Percentiles rank a stretch among this genome's conserved stretches.
Conservation (phyloP, 352 stramenopile species). For the Phytophthora meadii region DNA sequence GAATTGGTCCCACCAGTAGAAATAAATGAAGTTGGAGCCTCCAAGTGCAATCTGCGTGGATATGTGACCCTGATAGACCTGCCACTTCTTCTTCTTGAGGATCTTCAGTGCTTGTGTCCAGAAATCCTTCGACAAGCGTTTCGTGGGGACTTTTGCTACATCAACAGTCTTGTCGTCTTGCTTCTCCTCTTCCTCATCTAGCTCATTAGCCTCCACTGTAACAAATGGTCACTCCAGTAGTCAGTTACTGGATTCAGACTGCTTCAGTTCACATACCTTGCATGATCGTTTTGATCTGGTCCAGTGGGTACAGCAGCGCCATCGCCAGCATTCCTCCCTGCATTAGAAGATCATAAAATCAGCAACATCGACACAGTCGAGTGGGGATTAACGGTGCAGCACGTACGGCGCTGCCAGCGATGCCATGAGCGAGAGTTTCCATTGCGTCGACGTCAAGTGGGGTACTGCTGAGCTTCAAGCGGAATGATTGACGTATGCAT, state of each 20-base stretch:
- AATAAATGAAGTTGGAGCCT: conserved; percentile 90
- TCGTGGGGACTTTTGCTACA: conserved; percentile 2
- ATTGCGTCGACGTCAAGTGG: conserved; percentile 32
- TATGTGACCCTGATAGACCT: conserved; percentile 80
- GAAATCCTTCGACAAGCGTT: conserved; percentile 40
- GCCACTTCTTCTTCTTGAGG: conserved; percentile 70
- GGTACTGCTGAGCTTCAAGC: conserved; percentile 22
- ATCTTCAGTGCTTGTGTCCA: conserved; percentile 53
- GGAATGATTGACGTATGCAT: conserved; percentile 23
- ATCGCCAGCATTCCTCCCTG: conserved; percentile 80
- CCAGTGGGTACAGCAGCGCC: conserved; percentile 82
- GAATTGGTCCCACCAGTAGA: conserved; percentile 69
- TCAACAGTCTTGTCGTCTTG: conserved; percentile 14
- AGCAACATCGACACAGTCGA: not conserved
- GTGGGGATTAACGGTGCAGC: not conserved
- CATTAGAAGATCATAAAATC: conserved; percentile 1
- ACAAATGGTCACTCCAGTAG: conserved; percentile 1
- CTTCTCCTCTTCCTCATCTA: conserved; percentile 19
- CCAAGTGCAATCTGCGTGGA: conserved; percentile 80
- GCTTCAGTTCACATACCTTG: conserved; percentile 48
- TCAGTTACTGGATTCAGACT: not conserved
- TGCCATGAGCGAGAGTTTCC: conserved; percentile 73
- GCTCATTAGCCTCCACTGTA: conserved; percentile 42
- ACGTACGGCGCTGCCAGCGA: conserved; percentile 68
- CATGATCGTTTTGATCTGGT: conserved; percentile 89